Conservation (phyloP, 352 stramenopile genomes). For the Phytophthora europaea region DNA sequence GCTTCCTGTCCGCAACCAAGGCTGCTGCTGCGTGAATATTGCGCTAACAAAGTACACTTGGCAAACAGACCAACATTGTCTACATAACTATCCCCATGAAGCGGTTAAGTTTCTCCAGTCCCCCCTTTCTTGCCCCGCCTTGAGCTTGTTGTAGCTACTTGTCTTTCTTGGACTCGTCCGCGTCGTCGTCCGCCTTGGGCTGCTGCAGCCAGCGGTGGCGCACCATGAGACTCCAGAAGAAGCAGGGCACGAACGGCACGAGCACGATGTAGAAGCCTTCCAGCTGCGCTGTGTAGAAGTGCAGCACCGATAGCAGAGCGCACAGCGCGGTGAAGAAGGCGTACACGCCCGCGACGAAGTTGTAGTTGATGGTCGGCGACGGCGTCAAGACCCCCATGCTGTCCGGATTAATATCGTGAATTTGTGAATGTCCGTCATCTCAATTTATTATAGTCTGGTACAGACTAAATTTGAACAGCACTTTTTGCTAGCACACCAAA, state of each 20-base stretch:
- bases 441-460: too few species aligned
- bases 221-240: slow-evolving; percentile 88
- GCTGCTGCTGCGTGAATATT: slow-evolving; percentile 24
- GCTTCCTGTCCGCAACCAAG: slow-evolving; percentile 22
- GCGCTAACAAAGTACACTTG: neutral
- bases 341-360: slow-evolving; percentile 89
- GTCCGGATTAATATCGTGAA: neutral
- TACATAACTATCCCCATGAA: neutral
- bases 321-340: slow-evolving; percentile 71
- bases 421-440: neutral
- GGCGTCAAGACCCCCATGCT: slow-evolving; percentile 65
- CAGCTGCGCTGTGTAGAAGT: slow-evolving; percentile 71
- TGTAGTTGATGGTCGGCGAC: slow-evolving; percentile 90
- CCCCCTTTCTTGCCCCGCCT: neutral
- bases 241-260: slow-evolving; percentile 82
- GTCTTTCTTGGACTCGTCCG: slow-evolving; percentile 39
- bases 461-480: too few species aligned
- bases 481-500: too few species aligned
- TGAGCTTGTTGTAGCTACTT: slow-evolving; percentile 21
- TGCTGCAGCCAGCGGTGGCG: slow-evolving; percentile 75
- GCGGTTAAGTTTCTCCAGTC: neutral
- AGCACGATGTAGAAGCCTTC: slow-evolving; percentile 91
- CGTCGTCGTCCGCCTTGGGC: slow-evolving; percentile 11
- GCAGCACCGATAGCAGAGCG: slow-evolving; percentile 63
- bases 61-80: neutral